Percentiles rank a stretch among this genome's conserved stretches.
Conservation (phyloP, 1,284 basidiomycete species). For the Austropuccinia psidii region DNA sequence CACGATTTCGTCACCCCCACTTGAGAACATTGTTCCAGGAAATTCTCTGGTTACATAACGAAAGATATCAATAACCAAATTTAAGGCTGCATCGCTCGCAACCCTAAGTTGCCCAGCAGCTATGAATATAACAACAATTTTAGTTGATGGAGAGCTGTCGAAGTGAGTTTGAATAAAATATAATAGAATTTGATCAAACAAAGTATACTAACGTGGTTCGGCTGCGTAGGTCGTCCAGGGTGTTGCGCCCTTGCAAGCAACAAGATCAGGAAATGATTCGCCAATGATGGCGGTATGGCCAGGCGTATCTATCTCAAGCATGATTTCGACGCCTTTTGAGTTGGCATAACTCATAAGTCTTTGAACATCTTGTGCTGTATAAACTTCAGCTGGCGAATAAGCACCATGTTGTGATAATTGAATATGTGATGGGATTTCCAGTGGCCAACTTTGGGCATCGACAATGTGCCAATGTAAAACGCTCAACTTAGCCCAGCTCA, state of each 20-base stretch:
- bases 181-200: neutral
- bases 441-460: slow-evolving; percentile 51
- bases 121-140: slow-evolving; percentile 53
- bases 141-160: neutral
- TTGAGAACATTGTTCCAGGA: slow-evolving; percentile 60
- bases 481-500: slow-evolving; percentile 74
- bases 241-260: slow-evolving; percentile 61
- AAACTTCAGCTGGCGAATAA: slow-evolving; percentile 57
- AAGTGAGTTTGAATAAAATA: neutral
- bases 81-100: slow-evolving; percentile 52
- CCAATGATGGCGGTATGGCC: slow-evolving; percentile 68
- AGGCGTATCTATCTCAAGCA: slow-evolving; percentile 65
- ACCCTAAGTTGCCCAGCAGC: slow-evolving; percentile 73
- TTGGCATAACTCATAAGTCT: slow-evolving; percentile 65
- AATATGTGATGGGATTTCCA: slow-evolving; percentile 56
- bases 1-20: slow-evolving; percentile 78
- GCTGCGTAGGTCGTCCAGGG: slow-evolving; percentile 62
- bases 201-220: slow-evolving; percentile 46
- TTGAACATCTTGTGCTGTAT: slow-evolving; percentile 58
- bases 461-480: slow-evolving; percentile 39
- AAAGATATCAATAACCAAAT: slow-evolving; percentile 54
- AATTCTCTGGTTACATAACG: slow-evolving; percentile 51
- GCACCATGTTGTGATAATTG: slow-evolving; percentile 63
- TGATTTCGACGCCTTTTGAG: slow-evolving; percentile 67
- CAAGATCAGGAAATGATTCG: slow-evolving; percentile 60